Conservation (phyloP, 1,284 basidiomycete genomes). For the Apiotrichum domesticum region DNA sequence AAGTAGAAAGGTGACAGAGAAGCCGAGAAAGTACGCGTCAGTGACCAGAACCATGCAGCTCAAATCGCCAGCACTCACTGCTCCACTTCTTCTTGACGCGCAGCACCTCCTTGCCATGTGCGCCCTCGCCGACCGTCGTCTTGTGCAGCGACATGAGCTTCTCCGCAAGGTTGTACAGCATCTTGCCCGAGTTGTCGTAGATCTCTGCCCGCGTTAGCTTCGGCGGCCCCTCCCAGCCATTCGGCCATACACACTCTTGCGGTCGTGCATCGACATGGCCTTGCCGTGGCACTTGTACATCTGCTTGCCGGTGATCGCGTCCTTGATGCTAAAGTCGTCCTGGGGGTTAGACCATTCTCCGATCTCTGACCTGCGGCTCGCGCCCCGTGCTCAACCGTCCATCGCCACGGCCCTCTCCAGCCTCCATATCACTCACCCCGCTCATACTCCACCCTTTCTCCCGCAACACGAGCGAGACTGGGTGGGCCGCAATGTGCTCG, state of each 20-base stretch:
- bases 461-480: slow-evolving; percentile 25
- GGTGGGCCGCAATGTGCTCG: not conserved
- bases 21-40: too few species aligned
- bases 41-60: too few species aligned
- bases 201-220: slow-evolving; percentile 1
- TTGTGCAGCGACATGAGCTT: not conserved
- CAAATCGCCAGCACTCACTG: slow-evolving; percentile 1
- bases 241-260: slow-evolving; percentile 7
- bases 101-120: slow-evolving; percentile 4
- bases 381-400: too few species aligned
- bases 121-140: not conserved
- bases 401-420: too few species aligned
- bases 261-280: slow-evolving; percentile 6
- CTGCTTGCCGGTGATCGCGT: slow-evolving; percentile 1
- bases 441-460: slow-evolving; percentile 18
- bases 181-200: slow-evolving; percentile 4
- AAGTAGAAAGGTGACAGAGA: too few species aligned
- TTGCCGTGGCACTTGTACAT: slow-evolving; percentile 9
- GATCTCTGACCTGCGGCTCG: too few species aligned
- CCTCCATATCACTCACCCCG: slow-evolving; percentile 1
- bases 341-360: not conserved
- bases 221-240: too few species aligned
- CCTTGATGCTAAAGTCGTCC: slow-evolving; percentile 9
- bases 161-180: slow-evolving; percentile 13
- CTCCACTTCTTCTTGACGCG: slow-evolving; percentile 3